Base-by-base conservation (phyloP, 805 yeast species). In the Scheffersomyces amazonensis region DNA sequence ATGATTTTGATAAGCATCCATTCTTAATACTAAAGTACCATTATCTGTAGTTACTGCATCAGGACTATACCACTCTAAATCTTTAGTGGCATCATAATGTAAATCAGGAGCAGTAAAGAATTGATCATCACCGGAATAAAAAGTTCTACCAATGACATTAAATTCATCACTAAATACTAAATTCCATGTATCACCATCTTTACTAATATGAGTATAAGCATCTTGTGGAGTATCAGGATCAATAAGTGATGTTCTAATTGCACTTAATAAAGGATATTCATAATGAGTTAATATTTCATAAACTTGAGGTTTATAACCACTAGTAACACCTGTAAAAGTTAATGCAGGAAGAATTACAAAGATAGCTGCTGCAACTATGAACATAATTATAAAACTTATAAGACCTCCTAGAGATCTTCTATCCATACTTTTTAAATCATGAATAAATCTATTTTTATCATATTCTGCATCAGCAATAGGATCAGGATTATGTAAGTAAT, bases 401-500 rank as follows among this genome's bases (percentile, higher is more conserved):
- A 82, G 55, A 2, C 88, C 90, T 41, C 77, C 73, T 8, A 71
- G 52, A 0, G 89, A 79, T 48, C 80, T 68, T 52, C 59, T 74
- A 57, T 83, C 89, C 78, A 83, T 70, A 50, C 73, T 56, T 60
- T 79, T 83, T 45, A 85, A 59, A 62, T 85, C 93, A 38, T 78
- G 54, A 41, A 66, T 50, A 51, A 85, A 78, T 49, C 88, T 67
- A 55, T 81, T 77, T 46, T 79, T 83, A 50, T 88, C 95, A 52
- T 83, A 80, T 42, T 81, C 78, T 16, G 95, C 96, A 58, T 93
- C 99, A 32, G 81, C 86, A 25, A 89, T 83, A 8, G 96, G 96
- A 60, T 91, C 96, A 2, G 98, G 98, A 62, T 91, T 93, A 63
- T 91, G 98, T 48, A 93, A 60, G 56, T 87, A 90, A 62, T 91